Percentiles rank a stretch among this genome's conserved stretches.
Conservation (phyloP, 192 early-diverging fungal species). For the Pecoramyces ruminantium region DNA sequence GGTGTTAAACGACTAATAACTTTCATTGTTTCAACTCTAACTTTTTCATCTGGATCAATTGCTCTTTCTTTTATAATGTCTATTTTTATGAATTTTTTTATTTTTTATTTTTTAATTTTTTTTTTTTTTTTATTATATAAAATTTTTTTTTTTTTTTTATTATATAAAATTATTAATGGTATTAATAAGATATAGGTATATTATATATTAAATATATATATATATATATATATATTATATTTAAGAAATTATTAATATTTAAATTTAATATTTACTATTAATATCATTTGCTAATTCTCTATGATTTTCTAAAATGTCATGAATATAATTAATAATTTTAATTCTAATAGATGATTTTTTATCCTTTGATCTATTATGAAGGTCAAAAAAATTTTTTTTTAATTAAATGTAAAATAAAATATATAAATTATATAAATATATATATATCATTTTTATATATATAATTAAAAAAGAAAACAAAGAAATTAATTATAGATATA, state of each 20-base stretch:
- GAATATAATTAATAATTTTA: slow-evolving; percentile 50
- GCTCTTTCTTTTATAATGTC: slow-evolving; percentile 48
- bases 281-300: slow-evolving; percentile 51
- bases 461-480: too few species aligned
- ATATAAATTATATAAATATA: not conserved
- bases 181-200: too few species aligned
- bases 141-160: too few species aligned
- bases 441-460: too few species aligned
- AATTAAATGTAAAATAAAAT: not conserved
- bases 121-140: too few species aligned
- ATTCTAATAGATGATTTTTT: slow-evolving; percentile 49
- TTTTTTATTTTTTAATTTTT: too few species aligned
- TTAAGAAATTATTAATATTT: not conserved
- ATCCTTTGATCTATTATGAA: slow-evolving; percentile 53
- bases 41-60: slow-evolving; percentile 83
- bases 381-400: not conserved
- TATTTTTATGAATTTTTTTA: not conserved
- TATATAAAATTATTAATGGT: too few species aligned
- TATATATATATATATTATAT: not conserved
- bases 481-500: too few species aligned
- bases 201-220: too few species aligned
- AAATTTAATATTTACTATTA: slow-evolving; percentile 24
- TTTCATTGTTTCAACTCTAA: slow-evolving; percentile 56
- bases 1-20: slow-evolving; percentile 48
- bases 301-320: slow-evolving; percentile 49